Percentiles rank a stretch among this genome's conserved stretches.
phyloP scores from a whole-genome alignment of 73 alveolate genomes.

The Blepharisma japonicum region DNA sequence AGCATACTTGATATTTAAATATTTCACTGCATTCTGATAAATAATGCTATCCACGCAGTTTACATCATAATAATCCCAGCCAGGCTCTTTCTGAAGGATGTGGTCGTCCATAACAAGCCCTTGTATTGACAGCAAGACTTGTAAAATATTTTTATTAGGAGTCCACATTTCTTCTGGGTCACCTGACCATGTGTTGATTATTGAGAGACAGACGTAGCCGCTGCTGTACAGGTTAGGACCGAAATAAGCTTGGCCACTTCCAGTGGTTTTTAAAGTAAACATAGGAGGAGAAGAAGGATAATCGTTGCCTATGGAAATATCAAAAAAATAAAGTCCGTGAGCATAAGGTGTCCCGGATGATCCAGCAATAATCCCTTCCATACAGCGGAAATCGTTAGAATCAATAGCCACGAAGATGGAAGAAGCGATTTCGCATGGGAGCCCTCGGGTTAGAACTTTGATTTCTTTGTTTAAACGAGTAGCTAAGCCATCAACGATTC shows the following conservation, averaged over 20 bases:
- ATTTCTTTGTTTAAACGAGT: conserved; percentile 48
- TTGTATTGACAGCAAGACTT: conserved; percentile 65
- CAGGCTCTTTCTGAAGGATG: conserved; percentile 69
- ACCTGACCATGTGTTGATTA: conserved; percentile 77
- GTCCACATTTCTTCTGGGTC: conserved; percentile 68
- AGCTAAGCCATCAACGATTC: too few relatives aligned
- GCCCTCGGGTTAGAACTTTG: conserved; percentile 66
- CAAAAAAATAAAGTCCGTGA: conserved; percentile 70
- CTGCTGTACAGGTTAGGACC: conserved; percentile 68
- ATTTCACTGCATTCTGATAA: conserved; percentile 81
- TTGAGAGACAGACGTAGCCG: conserved; percentile 71
- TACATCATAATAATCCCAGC: conserved; percentile 87
- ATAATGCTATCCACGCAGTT: conserved; percentile 52
- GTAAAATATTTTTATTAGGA: conserved; percentile 51
- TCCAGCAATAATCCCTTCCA: conserved; percentile 76
- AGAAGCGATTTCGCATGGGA: conserved; percentile 80
- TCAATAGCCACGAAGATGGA: conserved; percentile 82
- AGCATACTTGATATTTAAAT: conserved; percentile 92
- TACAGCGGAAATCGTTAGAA: conserved; percentile 71
- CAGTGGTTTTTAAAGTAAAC: conserved; percentile 61
- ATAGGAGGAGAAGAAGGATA: conserved; percentile 71
- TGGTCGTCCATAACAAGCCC: conserved; percentile 69
- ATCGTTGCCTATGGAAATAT: conserved; percentile 54
- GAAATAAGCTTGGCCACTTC: conserved; percentile 59
- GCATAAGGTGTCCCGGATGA: conserved; percentile 83